Conservation (phyloP, 1,284 basidiomycete species). For the Agroathelia rolfsii region DNA sequence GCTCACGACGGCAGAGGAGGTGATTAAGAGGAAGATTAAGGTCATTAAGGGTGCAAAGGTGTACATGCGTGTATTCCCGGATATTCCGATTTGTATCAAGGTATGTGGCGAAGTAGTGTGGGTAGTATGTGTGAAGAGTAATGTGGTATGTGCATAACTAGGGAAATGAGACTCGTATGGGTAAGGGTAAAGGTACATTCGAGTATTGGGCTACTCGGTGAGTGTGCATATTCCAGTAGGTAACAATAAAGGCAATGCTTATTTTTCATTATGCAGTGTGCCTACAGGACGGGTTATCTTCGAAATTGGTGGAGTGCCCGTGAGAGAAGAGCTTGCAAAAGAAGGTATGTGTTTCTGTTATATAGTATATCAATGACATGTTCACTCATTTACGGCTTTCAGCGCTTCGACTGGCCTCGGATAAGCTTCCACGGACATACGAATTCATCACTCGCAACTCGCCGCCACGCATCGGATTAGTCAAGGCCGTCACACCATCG, state of each 20-base stretch:
- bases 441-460: slow-evolving; percentile 76
- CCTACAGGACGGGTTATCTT: slow-evolving; percentile 90
- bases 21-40: slow-evolving; percentile 88
- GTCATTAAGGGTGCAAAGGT: slow-evolving; percentile 85
- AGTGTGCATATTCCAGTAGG: no score
- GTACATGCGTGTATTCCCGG: slow-evolving; percentile 88
- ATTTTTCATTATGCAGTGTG: slow-evolving; percentile 41
- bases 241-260: no score
- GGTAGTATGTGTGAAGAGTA: neutral
- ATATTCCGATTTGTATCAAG: slow-evolving; percentile 96
- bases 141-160: slow-evolving; percentile 18
- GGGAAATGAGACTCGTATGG: slow-evolving; percentile 99
- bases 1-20: slow-evolving; percentile 78
- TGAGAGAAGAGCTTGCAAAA: slow-evolving; percentile 88
- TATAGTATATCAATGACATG: slow-evolving; percentile 3
- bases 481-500: no score
- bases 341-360: slow-evolving; percentile 54
- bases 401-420: slow-evolving; percentile 87
- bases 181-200: slow-evolving; percentile 96
- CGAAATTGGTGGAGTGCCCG: slow-evolving; percentile 86
- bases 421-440: slow-evolving; percentile 82
- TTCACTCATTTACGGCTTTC: slow-evolving; percentile 6
- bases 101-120: slow-evolving; percentile 28
- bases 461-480: slow-evolving; percentile 78
- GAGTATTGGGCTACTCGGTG: slow-evolving; percentile 96